Conservation (phyloP, 495 filamentous ascomycete genomes). For the Penicillium fimorum region DNA sequence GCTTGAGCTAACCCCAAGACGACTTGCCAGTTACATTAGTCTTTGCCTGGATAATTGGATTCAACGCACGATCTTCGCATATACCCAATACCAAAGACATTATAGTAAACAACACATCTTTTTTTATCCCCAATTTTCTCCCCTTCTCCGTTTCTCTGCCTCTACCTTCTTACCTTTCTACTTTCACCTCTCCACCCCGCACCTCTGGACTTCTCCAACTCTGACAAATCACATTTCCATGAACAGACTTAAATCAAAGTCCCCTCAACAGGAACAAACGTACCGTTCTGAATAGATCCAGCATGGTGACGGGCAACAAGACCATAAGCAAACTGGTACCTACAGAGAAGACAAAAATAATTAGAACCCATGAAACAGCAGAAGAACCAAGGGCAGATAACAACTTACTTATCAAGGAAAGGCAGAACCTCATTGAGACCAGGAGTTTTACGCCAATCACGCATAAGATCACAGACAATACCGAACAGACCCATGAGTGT, state of each 20-base stretch:
- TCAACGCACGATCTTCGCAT: neutral
- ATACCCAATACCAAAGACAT: neutral
- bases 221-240: neutral
- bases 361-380: neutral
- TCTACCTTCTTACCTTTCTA: neutral
- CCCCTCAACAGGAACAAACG: constrained; percentile 35
- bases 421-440: constrained; percentile 62
- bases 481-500: constrained; percentile 62
- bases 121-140: neutral
- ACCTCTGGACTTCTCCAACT: neutral
- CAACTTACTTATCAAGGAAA: constrained; percentile 58
- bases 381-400: neutral
- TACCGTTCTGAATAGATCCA: constrained; percentile 48
- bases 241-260: constrained; percentile 21
- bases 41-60: neutral
- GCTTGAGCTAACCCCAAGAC: neutral
- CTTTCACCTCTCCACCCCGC: neutral
- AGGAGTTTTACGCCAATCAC: constrained; percentile 72
- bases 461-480: constrained; percentile 72
- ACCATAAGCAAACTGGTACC: constrained; percentile 48
- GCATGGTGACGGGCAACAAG: constrained; percentile 49
- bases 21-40: neutral
- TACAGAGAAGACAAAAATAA: neutral
- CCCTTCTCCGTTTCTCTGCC: neutral
- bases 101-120: neutral